Percentiles rank a stretch among this genome's conserved stretches.
Evolutionary conservation across 495 filamentous ascomycete genomes (phyloP).

Genomic region (Astrothelium subdiscretum): DNA sequence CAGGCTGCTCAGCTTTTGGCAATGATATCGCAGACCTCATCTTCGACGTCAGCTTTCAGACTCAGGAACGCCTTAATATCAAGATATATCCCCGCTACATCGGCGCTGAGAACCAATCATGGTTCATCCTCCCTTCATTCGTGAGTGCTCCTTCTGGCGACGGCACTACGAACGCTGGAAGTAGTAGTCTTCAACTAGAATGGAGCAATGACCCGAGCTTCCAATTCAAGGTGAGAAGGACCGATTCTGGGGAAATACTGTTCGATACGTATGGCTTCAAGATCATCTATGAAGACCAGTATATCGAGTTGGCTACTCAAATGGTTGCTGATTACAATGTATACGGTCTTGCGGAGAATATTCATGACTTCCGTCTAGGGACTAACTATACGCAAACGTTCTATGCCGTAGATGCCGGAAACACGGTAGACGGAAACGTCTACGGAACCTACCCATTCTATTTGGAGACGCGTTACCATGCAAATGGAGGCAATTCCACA

Average conservation of each 20-base stretch:
- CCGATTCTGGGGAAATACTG: conserved; percentile 11
- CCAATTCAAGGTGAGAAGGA: too few species aligned
- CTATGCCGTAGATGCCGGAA: conserved; percentile 67
- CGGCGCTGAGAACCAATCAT: conserved; percentile 8
- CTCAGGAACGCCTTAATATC: conserved; percentile 16
- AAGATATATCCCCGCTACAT: conserved; percentile 16
- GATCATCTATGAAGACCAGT: conserved; percentile 15
- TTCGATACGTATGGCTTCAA: conserved; percentile 13
- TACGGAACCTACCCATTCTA: conserved; percentile 23
- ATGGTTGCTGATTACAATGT: conserved; percentile 14
- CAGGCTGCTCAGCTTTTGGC: conserved; percentile 14
- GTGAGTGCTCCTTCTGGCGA: too few species aligned
- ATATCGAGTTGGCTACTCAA: conserved; percentile 7
- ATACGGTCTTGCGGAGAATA: conserved; percentile 18
- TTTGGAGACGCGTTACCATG: conserved; percentile 15
- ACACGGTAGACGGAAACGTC: conserved; percentile 46
- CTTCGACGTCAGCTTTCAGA: conserved; percentile 17
- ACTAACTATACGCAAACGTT: conserved; percentile 15
- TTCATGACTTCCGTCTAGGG: conserved; percentile 13
- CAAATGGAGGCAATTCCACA: conserved; percentile 1
- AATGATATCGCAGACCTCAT: conserved; percentile 16
- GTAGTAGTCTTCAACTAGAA: too few species aligned
- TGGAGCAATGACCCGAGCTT: neutral
- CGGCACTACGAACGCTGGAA: too few species aligned
- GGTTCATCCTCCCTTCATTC: conserved; percentile 5